These are phyloP conservation scores for Petasospora fabianii DNA, from an alignment of 1,139 yeast species.

Conservation along the genomic window DNA sequence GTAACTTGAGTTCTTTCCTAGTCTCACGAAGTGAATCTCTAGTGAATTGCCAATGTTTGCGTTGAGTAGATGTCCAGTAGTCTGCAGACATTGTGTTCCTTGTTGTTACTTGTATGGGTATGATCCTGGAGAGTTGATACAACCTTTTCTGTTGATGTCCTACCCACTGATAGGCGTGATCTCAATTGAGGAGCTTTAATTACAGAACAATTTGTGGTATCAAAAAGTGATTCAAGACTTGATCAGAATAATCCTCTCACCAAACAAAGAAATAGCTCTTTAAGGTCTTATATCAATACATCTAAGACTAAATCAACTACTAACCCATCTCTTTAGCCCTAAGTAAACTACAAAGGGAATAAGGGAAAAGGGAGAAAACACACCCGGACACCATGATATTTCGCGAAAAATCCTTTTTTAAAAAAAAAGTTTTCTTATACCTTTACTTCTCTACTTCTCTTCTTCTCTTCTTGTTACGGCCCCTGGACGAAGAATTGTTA, in stretches of 20 bases:
- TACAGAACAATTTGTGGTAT: no score
- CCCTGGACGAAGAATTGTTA: conserved; percentile 75
- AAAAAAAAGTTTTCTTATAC: conserved; percentile 11
- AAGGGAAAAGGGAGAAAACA: no score
- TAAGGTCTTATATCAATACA: no score
- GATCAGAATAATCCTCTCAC: no score
- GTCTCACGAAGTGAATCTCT: conserved; percentile 41
- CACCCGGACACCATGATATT: conserved; percentile 6
- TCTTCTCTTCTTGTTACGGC: conserved; percentile 26
- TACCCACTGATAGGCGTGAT: no score
- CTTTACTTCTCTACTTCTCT: conserved; percentile 3
- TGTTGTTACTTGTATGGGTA: not conserved
- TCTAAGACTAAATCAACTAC: no score
- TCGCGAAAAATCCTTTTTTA: not conserved
- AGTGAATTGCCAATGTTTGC: conserved; percentile 58
- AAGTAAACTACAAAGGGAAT: no score
- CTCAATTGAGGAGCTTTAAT: no score
- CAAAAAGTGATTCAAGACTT: no score
- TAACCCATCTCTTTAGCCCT: no score
- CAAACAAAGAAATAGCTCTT: no score
- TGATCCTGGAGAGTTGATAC: no score
- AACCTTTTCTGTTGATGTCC: not conserved
- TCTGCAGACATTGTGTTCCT: conserved; percentile 50
- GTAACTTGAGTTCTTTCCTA: conserved; percentile 36
- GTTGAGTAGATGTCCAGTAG: conserved; percentile 67